Conservation (phyloP, 192 early-diverging fungal species). For the Backusella psychrophila region DNA sequence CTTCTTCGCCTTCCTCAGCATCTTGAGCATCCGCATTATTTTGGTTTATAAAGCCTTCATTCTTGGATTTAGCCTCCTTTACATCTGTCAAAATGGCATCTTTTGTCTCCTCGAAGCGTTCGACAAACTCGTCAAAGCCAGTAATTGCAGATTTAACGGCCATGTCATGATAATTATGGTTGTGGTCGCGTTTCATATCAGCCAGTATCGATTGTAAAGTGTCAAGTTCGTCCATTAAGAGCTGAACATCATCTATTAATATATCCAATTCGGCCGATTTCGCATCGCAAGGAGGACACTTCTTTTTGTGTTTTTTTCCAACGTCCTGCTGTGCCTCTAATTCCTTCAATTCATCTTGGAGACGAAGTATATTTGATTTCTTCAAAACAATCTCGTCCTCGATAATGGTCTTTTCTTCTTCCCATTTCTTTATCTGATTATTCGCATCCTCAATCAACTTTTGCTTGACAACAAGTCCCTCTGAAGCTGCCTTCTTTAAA, state of each 20-base stretch:
- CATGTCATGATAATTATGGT: constrained; percentile 72
- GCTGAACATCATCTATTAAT: constrained; percentile 20
- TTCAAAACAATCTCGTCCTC: constrained; percentile 27
- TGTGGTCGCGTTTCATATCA: constrained; percentile 60
- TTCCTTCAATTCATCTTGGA: constrained; percentile 6
- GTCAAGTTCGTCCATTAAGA: constrained; percentile 34
- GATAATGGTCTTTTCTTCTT: constrained; percentile 22
- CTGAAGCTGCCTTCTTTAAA: constrained; percentile 9
- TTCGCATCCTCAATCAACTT: constrained; percentile 22
- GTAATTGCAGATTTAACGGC: constrained; percentile 61
- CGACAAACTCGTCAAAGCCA: constrained; percentile 59
- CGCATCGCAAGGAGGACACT: background rate
- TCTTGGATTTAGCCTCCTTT: constrained; percentile 17
- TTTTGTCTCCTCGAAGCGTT: constrained; percentile 36
- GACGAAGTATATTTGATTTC: constrained; percentile 16
- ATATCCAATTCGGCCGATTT: constrained; percentile 16
- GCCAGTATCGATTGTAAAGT: constrained; percentile 37
- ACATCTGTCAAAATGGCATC: constrained; percentile 19
- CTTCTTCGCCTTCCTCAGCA: background rate
- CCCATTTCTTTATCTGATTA: background rate
- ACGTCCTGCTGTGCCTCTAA: constrained; percentile 13
- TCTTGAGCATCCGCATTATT: background rate
- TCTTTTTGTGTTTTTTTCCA: constrained; percentile 28
- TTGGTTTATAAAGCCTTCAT: background rate
- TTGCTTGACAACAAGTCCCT: constrained; percentile 19